Percentiles rank a stretch among this genome's conserved stretches.
Conservation (phyloP, 495 filamentous ascomycete genomes). For the Lepidopterella palustris region DNA sequence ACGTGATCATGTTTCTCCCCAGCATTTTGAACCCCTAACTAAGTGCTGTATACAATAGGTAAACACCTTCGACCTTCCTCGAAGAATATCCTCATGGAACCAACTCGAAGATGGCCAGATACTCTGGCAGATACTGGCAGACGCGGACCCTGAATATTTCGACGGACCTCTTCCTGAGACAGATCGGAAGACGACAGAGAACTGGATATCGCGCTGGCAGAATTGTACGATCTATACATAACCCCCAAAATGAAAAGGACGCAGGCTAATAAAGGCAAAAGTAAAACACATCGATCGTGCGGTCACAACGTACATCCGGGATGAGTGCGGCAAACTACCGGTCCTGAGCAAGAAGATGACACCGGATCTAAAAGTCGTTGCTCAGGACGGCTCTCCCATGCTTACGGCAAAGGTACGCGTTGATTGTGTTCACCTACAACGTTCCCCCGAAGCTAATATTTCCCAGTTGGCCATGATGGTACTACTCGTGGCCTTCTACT, state of each 20-base stretch:
- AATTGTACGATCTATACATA: constrained; percentile 16
- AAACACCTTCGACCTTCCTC: constrained; percentile 29
- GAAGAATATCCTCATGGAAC: constrained; percentile 35
- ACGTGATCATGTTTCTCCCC: constrained; percentile 7
- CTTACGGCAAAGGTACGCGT: constrained; percentile 32
- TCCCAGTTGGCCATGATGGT: constrained; percentile 30
- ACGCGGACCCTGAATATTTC: constrained; percentile 65
- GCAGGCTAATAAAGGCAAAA: constrained; percentile 38
- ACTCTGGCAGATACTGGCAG: constrained; percentile 59
- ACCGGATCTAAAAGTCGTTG: constrained; percentile 56
- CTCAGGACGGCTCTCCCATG: constrained; percentile 36
- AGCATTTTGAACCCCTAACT: background rate
- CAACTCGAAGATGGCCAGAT: constrained; percentile 71
- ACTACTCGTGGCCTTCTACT: constrained; percentile 34
- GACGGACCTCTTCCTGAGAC: constrained; percentile 53
- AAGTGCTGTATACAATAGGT: constrained; percentile 9
- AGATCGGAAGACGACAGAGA: constrained; percentile 30
- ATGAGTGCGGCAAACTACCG: constrained; percentile 48
- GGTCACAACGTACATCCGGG: constrained; percentile 58
- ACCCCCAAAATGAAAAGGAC: background rate
- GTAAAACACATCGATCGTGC: constrained; percentile 63
- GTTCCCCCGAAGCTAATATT: background rate
- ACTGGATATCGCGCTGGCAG: constrained; percentile 36
- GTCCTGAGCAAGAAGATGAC: constrained; percentile 42
- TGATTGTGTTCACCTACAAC: background rate